Conservation (phyloP, 2,329 filamentous ascomycete genomes). For the Helotiales sp. region DNA sequence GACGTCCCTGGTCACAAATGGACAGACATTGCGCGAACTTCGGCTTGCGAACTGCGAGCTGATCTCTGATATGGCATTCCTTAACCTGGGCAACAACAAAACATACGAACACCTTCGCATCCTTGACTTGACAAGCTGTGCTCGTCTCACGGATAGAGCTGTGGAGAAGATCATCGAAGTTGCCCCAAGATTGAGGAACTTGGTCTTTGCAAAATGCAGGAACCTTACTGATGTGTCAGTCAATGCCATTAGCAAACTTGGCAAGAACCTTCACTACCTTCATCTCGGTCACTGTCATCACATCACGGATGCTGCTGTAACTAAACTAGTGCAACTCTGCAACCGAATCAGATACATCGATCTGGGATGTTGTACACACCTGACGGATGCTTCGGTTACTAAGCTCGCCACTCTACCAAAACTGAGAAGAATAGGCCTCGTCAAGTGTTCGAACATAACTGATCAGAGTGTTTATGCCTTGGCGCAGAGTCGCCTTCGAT, state of each 20-base stretch:
- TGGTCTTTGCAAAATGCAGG: slow-evolving; percentile 92
- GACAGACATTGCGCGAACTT: slow-evolving; percentile 85
- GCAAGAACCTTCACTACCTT: slow-evolving; percentile 96
- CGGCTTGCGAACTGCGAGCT: slow-evolving; percentile 84
- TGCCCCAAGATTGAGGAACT: slow-evolving; percentile 86
- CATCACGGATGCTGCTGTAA: slow-evolving; percentile 89
- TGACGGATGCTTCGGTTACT: slow-evolving; percentile 87
- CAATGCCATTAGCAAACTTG: slow-evolving; percentile 82
- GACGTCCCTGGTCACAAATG: slow-evolving; percentile 77
- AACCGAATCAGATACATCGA: slow-evolving; percentile 98
- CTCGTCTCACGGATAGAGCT: slow-evolving; percentile 80
- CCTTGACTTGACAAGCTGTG: slow-evolving; percentile 89
- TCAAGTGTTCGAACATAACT: slow-evolving; percentile 91
- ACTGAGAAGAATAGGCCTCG: slow-evolving; percentile 89
- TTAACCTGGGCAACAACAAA: slow-evolving; percentile 70
- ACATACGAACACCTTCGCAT: slow-evolving; percentile 89
- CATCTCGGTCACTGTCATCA: slow-evolving; percentile 92
- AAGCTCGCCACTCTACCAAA: slow-evolving; percentile 88
- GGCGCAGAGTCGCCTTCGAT: slow-evolving; percentile 60
- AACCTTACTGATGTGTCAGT: slow-evolving; percentile 91
- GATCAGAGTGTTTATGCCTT: slow-evolving; percentile 87
- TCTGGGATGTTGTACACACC: slow-evolving; percentile 86
- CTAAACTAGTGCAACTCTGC: slow-evolving; percentile 80
- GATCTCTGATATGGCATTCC: slow-evolving; percentile 87
- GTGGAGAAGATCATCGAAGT: slow-evolving; percentile 86